Percentiles rank a stretch among this genome's conserved stretches.
phyloP scores from a whole-genome alignment of 306 rosid genomes.

The Pyrus bretschneideri region DNA sequence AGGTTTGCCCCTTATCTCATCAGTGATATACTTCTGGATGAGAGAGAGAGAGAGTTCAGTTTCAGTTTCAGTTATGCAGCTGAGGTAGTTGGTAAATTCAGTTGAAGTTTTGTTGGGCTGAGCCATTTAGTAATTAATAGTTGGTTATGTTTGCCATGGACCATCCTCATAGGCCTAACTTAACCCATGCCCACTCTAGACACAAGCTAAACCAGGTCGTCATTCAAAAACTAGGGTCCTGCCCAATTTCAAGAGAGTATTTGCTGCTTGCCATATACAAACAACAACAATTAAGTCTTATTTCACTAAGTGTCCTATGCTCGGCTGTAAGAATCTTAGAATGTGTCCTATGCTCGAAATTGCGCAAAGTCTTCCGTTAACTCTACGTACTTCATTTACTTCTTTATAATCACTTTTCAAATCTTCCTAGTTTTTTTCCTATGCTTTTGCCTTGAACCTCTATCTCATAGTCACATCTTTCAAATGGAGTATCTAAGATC shows the following conservation, averaged over 20 bases:
- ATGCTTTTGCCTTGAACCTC: too few species aligned
- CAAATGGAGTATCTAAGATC: too few species aligned
- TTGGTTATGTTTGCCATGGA: background rate
- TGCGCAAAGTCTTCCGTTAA: too few species aligned
- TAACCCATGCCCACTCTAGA: background rate
- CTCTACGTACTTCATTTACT: too few species aligned
- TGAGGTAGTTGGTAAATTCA: background rate
- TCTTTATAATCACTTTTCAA: too few species aligned
- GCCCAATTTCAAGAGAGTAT: background rate
- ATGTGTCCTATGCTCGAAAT: too few species aligned
- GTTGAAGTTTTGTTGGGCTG: background rate
- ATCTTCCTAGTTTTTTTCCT: too few species aligned
- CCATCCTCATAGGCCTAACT: background rate
- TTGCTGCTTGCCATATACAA: background rate
- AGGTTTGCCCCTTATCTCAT: slow-evolving; percentile 23
- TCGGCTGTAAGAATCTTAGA: too few species aligned
- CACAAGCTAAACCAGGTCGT: background rate
- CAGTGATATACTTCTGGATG: background rate
- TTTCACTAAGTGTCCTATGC: too few species aligned
- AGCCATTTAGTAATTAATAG: background rate
- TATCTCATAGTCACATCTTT: too few species aligned
- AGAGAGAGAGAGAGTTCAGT: background rate
- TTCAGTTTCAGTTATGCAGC: background rate
- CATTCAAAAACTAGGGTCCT: background rate
- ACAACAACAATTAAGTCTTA: too few species aligned